A percentile compares a stretch with the other conserved stretches of the same genome.
Evolutionary conservation across 164 flowering plant species (phyloP).

Genomic region (Umbellularia californica): DNA sequence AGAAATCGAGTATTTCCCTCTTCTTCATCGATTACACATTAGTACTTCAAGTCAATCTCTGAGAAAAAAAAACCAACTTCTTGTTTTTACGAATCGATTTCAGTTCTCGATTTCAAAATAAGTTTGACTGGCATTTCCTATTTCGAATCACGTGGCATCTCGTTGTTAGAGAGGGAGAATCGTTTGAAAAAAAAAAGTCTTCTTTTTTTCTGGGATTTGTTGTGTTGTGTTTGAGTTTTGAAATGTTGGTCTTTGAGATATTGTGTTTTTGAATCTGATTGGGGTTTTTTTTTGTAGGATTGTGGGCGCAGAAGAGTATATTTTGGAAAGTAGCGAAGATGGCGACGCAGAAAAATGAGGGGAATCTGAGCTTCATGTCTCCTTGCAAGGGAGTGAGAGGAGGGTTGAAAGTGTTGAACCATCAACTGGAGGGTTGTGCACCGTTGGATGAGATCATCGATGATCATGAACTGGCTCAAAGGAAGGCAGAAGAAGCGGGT

Average conservation of each 20-base stretch:
- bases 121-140: not conserved
- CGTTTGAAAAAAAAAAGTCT: not conserved
- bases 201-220: not conserved
- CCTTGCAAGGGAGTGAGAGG: slow-evolving; percentile 48
- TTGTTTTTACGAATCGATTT: not conserved
- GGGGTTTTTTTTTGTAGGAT: not conserved
- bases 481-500: slow-evolving; percentile 21
- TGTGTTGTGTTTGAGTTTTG: not conserved
- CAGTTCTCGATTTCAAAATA: not conserved
- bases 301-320: not conserved
- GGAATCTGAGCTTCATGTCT: slow-evolving; percentile 19
- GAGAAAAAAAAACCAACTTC: not conserved
- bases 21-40: no score
- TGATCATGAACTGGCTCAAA: slow-evolving; percentile 24
- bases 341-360: slow-evolving; percentile 32
- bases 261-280: no score
- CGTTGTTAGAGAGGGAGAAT: not conserved
- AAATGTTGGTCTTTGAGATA: not conserved
- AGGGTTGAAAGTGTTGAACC: slow-evolving; percentile 31
- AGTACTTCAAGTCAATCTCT: not conserved
- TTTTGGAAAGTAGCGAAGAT: slow-evolving; percentile 8
- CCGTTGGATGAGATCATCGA: slow-evolving; percentile 42
- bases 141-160: not conserved
- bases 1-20: not conserved
- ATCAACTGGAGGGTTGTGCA: slow-evolving; percentile 14